Conservation (phyloP, 306 rosid species). For the Begonia peltatifolia region DNA sequence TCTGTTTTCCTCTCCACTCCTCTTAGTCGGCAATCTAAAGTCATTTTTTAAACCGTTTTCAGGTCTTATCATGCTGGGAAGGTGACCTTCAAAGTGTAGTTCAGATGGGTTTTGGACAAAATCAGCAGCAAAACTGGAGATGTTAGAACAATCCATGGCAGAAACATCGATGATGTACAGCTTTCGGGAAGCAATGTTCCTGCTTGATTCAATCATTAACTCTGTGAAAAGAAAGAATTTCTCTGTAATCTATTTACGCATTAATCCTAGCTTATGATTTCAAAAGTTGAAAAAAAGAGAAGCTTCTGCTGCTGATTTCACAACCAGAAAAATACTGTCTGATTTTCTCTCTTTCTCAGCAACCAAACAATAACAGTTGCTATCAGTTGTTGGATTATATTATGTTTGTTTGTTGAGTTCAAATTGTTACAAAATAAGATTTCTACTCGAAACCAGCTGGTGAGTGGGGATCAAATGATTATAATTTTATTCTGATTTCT, state of each 20-base stretch:
- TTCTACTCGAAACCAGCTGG: conserved; percentile 44
- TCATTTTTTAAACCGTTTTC: conserved; percentile 6
- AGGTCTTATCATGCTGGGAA: conserved; percentile 29
- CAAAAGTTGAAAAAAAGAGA: conserved; percentile 3
- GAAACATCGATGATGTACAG: not conserved
- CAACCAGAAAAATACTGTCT: no score
- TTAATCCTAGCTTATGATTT: no score
- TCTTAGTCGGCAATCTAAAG: conserved; percentile 7
- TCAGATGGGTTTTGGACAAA: conserved; percentile 39
- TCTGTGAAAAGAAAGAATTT: no score
- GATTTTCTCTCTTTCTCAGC: conserved; percentile 1
- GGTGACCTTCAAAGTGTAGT: conserved; percentile 44
- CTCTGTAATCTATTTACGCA: no score
- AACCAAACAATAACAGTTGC: conserved; percentile 1
- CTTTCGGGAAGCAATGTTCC: no score
- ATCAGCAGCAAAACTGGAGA: conserved; percentile 21
- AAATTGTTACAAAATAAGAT: conserved; percentile 1
- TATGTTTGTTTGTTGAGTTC: conserved; percentile 24
- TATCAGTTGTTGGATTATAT: conserved; percentile 3
- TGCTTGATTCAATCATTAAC: no score
- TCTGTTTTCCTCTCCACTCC: not conserved
- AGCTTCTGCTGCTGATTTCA: conserved; percentile 15
- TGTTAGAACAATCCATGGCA: conserved; percentile 12
- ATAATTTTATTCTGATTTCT: no score
- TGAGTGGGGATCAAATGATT: conserved; percentile 22